Evolutionary conservation across 129 eudicot species (phyloP).

Genomic region (Arctium lappa): DNA sequence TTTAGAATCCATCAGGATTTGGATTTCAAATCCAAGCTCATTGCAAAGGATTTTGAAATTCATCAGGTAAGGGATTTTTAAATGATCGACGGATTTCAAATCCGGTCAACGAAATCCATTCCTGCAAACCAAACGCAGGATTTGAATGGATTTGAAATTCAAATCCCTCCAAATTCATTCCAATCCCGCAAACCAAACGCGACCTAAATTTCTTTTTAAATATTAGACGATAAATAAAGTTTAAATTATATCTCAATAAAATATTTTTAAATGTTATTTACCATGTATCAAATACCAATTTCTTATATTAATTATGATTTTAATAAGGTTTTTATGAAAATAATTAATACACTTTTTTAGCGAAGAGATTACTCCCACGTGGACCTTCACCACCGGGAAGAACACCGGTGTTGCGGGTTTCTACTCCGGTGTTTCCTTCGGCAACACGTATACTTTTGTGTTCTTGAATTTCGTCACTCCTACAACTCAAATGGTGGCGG

Average conservation of each 20-base stretch:
- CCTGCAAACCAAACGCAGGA: too few species aligned
- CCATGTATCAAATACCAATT: not conserved
- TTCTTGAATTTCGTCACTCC: constrained; percentile 37
- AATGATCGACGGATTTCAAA: too few species aligned
- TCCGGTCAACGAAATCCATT: too few species aligned
- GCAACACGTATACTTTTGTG: constrained; percentile 6
- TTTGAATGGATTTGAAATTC: too few species aligned
- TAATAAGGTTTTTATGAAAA: not conserved
- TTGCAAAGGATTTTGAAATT: too few species aligned
- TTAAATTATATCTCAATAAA: not conserved
- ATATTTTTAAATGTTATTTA: not conserved
- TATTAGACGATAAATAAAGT: not conserved
- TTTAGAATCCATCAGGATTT: too few species aligned
- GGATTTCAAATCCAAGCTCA: too few species aligned
- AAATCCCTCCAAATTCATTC: too few species aligned
- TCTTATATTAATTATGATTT: not conserved
- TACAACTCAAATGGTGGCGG: constrained; percentile 49
- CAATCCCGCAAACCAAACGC: too few species aligned
- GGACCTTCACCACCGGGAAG: constrained; percentile 36
- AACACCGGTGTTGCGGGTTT: constrained; percentile 19
- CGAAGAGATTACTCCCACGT: constrained; percentile 47
- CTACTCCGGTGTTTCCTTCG: not conserved
- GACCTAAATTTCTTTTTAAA: not conserved
- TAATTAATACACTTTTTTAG: constrained; percentile 54
- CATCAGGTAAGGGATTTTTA: too few species aligned